phyloP scores from a whole-genome alignment of 306 rosid species.

The Oemleria cerasiformis region DNA sequence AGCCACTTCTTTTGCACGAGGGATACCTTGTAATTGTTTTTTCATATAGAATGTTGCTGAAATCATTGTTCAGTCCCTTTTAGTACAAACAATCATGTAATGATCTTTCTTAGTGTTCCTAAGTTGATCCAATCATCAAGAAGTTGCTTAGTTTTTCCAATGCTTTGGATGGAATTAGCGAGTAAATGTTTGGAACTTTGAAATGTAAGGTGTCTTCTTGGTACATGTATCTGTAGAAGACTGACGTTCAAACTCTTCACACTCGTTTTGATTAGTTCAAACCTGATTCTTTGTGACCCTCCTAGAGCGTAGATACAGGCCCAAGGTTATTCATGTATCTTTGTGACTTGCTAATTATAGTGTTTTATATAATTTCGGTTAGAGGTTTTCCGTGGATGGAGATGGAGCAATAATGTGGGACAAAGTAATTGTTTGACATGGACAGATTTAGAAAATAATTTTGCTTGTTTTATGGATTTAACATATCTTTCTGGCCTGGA shows the following conservation, averaged over 20 bases:
- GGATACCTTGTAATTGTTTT: not conserved
- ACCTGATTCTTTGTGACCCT: not conserved
- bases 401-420: slow-evolving; percentile 1
- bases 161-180: not conserved
- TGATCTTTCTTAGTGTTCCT: not conserved
- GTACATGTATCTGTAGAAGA: not conserved
- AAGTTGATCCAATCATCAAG: not conserved
- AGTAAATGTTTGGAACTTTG: not conserved
- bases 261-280: not conserved
- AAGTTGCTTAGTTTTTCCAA: not conserved
- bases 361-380: not conserved
- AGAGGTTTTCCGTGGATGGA: not conserved
- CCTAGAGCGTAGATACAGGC: not conserved
- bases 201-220: not conserved
- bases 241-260: not conserved
- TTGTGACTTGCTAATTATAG: not conserved
- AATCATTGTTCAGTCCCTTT: not conserved
- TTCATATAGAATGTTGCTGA: not conserved
- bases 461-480: not conserved
- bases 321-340: not conserved
- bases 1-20: slow-evolving; percentile 32
- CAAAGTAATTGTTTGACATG: not conserved
- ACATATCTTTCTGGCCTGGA: slow-evolving; percentile 15
- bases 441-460: not conserved
- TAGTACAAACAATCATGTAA: not conserved